A percentile compares a stretch with the other conserved stretches of the same genome.
Evolutionary conservation across 768 basidiomycete genomes (phyloP).

Genomic region (Dioszegia crocea): DNA sequence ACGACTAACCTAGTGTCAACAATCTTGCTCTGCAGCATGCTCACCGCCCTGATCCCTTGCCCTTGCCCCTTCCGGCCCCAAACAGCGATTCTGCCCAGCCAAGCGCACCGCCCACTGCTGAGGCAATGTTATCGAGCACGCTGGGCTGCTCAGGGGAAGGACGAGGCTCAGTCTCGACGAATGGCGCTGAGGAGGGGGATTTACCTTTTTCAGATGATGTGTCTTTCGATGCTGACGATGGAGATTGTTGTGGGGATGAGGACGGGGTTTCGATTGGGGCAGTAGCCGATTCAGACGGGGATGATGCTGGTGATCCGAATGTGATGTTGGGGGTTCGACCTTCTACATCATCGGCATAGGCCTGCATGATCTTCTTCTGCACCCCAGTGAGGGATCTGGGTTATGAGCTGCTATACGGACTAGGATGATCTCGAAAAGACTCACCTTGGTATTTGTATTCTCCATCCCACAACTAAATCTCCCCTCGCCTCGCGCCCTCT

Average conservation of each 20-base stretch:
- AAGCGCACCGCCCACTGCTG: constrained; percentile 31
- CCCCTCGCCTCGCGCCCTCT: constrained; percentile 49
- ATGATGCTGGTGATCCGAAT: constrained; percentile 19
- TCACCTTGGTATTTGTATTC: constrained; percentile 82
- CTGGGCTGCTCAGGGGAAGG: background rate
- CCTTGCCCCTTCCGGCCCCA: constrained; percentile 11
- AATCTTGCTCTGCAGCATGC: background rate
- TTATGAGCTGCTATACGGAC: constrained; percentile 4
- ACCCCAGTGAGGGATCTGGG: constrained; percentile 71
- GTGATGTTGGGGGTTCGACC: constrained; percentile 54
- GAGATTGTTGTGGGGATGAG: background rate
- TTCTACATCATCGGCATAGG: constrained; percentile 90
- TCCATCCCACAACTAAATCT: constrained; percentile 84
- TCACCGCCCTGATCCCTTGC: constrained; percentile 11
- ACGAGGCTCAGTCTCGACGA: constrained; percentile 7
- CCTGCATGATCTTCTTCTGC: constrained; percentile 81
- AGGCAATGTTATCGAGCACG: constrained; percentile 19
- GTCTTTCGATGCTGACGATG: background rate
- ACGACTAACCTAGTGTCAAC: constrained; percentile 10
- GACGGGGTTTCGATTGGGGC: background rate
- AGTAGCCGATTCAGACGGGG: background rate
- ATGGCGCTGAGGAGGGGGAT: constrained; percentile 10
- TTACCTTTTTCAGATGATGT: constrained; percentile 10
- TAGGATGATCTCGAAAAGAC: constrained; percentile 32
- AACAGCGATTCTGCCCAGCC: constrained; percentile 31